Conservation (phyloP, 176 grass and related monocot species). For the Zea mays region Zm-B73-REFERENCE-NAM-5.0 NC_050105.1:150815001-150815500, state of each 20-base stretch:
- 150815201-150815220: constrained; percentile 6
- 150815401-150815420: not conserved
- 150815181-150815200: not conserved
- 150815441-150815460: not conserved
- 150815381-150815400: not conserved
- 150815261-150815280: constrained; percentile 7
- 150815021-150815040: not conserved
- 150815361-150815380: constrained; percentile 9
- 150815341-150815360: not conserved
- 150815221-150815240: not conserved
- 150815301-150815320: not conserved
- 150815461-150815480: not conserved
- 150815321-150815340: not conserved
- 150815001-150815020: not conserved
- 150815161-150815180: not conserved
- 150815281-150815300: not conserved
- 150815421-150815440: not conserved
- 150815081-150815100: constrained; percentile 23
- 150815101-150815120: not conserved
- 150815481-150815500: not conserved
- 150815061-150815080: not conserved
- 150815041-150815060: not conserved
- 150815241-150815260: constrained; percentile 7
- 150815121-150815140: not conserved
- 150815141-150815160: not conserved